phyloP scores from a whole-genome alignment of 306 rosid genomes.

The Crataegus laevigata region DNA sequence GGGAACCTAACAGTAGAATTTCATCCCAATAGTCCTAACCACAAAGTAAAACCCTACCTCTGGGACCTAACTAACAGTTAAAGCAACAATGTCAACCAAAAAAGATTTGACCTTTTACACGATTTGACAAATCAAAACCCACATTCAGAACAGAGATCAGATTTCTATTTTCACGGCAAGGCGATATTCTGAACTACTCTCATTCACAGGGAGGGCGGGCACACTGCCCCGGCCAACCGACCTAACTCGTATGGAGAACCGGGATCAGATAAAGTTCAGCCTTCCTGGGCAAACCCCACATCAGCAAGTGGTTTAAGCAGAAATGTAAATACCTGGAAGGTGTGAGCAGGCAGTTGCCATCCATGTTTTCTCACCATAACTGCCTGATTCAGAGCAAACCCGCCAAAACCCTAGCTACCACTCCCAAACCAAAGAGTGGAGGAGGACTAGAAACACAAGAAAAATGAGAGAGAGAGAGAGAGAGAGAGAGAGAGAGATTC shows the following conservation, averaged over 20 bases:
- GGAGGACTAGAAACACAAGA: not conserved
- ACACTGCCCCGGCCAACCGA: not conserved
- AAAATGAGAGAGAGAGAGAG: not conserved
- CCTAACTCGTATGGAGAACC: not conserved
- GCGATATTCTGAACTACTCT: too few relatives aligned
- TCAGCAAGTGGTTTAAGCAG: constrained; percentile 15
- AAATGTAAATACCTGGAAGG: constrained; percentile 62
- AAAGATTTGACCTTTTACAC: not conserved
- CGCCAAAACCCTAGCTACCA: constrained; percentile 15
- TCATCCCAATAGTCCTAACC: not conserved
- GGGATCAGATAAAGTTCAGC: constrained; percentile 3
- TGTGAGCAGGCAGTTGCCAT: constrained; percentile 97
- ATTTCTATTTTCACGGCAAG: not conserved
- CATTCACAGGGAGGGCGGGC: too few relatives aligned
- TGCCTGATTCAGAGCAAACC: constrained; percentile 18
- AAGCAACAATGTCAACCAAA: not conserved
- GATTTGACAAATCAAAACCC: constrained; percentile 10
- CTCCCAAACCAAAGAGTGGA: constrained; percentile 4
- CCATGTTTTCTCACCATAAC: constrained; percentile 95
- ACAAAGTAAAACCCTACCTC: not conserved
- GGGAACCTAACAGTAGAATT: not conserved
- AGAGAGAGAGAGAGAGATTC: not conserved
- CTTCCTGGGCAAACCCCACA: not conserved
- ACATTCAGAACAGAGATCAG: not conserved
- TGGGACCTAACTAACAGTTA: not conserved